Evolutionary conservation across 768 basidiomycete species (phyloP).

Genomic region (Suillus placidus): DNA sequence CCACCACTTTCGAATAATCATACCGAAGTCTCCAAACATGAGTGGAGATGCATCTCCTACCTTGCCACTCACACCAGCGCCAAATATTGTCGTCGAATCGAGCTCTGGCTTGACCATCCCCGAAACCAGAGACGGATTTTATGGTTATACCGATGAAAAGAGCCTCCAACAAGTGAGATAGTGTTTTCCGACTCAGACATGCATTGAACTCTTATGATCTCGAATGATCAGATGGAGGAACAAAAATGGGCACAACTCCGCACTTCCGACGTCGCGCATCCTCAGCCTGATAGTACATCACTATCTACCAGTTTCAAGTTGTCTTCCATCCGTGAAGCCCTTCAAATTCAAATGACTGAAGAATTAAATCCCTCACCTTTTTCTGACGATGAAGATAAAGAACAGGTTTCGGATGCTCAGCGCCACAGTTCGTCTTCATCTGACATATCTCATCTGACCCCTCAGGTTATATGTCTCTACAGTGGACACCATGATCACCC

Average conservation of each 20-base stretch:
- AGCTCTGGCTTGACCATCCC: slow-evolving; percentile 40
- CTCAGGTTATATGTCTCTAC: slow-evolving; percentile 5
- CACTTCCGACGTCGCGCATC: slow-evolving; percentile 46
- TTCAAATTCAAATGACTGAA: slow-evolving; percentile 23
- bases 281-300: slow-evolving; percentile 30
- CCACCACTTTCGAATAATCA: neutral
- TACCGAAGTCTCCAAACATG: neutral
- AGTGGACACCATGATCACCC: slow-evolving; percentile 26
- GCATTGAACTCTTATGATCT: slow-evolving; percentile 9
- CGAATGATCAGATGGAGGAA: slow-evolving; percentile 63
- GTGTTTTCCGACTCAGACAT: slow-evolving; percentile 8
- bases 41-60: slow-evolving; percentile 7
- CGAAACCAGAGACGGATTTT: slow-evolving; percentile 72
- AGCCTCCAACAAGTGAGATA: slow-evolving; percentile 67
- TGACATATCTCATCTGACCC: neutral
- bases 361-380: slow-evolving; percentile 22
- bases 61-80: neutral
- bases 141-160: slow-evolving; percentile 80
- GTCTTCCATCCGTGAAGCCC: slow-evolving; percentile 35
- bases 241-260: slow-evolving; percentile 70
- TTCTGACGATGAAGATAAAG: slow-evolving; percentile 41
- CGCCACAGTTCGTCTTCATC: slow-evolving; percentile 30
- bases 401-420: slow-evolving; percentile 32
- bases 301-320: slow-evolving; percentile 44
- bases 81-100: slow-evolving; percentile 18